phyloP scores from a whole-genome alignment of 2,329 filamentous ascomycete species.

The Epichloe hybrida region DNA sequence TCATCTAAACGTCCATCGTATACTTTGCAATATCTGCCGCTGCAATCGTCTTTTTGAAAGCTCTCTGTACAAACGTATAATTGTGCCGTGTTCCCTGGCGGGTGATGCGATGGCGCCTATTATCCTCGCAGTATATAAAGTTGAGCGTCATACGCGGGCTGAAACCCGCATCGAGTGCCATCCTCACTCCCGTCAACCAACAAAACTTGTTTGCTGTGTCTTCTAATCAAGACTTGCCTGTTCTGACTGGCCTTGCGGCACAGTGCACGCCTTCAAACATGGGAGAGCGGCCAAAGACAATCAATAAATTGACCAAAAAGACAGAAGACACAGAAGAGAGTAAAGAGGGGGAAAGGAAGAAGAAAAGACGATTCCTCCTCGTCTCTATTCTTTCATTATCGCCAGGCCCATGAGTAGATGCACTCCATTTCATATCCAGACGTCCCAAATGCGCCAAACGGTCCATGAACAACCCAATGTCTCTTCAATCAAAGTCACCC shows the following conservation, averaged over 20 bases:
- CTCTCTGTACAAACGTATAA: no score
- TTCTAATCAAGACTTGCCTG: neutral
- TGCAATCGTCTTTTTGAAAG: no score
- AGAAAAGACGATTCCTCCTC: neutral
- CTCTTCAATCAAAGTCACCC: neutral
- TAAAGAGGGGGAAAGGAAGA: neutral
- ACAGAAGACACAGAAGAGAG: no score
- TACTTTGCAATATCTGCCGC: no score
- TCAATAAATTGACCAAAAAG: neutral
- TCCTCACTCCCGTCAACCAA: neutral
- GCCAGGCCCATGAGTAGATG: neutral
- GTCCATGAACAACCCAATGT: neutral
- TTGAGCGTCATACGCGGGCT: neutral
- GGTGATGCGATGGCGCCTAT: neutral
- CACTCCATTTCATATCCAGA: neutral
- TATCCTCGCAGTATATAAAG: no score
- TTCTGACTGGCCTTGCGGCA: neutral
- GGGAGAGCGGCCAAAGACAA: no score
- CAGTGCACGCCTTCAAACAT: neutral
- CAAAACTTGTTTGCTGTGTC: neutral
- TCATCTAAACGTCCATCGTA: no score
- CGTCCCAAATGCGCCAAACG: conserved; percentile 1
- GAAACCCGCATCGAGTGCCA: neutral
- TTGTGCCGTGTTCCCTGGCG: no score
- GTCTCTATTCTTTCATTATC: neutral